Evolutionary conservation across 148 eudicot genomes (phyloP).

Genomic region (Fagopyrum tataricum): DNA sequence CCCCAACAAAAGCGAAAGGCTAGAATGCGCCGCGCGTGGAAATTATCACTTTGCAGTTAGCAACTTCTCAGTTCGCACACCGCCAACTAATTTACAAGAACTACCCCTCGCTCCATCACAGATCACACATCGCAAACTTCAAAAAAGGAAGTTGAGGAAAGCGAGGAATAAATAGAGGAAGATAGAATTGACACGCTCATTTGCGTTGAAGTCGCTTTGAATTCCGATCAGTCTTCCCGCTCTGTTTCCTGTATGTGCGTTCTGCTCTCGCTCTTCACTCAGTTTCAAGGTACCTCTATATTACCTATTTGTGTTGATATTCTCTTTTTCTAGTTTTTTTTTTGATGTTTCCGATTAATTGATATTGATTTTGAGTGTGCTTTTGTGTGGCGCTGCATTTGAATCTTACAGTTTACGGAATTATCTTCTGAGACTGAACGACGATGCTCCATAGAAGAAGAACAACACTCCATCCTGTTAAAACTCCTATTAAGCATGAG

Average conservation of each 20-base stretch:
- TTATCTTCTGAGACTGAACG: not conserved
- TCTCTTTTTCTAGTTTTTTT: not conserved
- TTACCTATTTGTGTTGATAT: not conserved
- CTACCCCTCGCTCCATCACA: not conserved
- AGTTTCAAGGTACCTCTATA: not conserved
- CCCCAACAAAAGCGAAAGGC: not conserved
- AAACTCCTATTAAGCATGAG: not conserved
- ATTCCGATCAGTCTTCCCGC: not conserved
- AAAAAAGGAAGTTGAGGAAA: not conserved
- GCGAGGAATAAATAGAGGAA: not conserved
- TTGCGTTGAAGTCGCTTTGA: not conserved
- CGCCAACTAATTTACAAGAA: not conserved
- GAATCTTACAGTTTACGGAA: not conserved
- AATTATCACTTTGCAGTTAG: not conserved
- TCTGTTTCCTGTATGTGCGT: not conserved
- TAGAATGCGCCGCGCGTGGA: constrained; percentile 4
- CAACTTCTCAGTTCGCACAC: not conserved
- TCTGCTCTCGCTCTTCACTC: not conserved
- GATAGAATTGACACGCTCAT: not conserved
- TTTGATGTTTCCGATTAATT: not conserved
- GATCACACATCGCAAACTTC: not conserved
- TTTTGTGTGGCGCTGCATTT: not conserved
- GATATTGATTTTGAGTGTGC: not conserved
- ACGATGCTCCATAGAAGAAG: constrained; percentile 1
- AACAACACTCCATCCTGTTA: not conserved